Base-by-base conservation (phyloP, 164 flowering plant genomes). In the Stephania japonica region DNA sequence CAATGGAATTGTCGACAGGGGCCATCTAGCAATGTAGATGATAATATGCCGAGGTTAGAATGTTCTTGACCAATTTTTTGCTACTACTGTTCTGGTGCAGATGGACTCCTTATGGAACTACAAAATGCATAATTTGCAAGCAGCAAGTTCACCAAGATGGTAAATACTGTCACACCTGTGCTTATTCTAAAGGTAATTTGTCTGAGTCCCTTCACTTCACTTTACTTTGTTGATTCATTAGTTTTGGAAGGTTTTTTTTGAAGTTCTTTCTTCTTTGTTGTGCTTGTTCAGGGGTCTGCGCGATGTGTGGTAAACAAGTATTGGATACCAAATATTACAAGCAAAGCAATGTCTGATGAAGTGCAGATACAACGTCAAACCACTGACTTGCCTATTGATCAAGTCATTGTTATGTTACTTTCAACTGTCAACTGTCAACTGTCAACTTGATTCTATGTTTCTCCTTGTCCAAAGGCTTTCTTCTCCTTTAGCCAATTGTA, bases 251-350 rank as follows among this genome's bases (percentile, higher is more conserved):
- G 62, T 56, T 56, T 32, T 56, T 32, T 56, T 56, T 14, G n/a
- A 56, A 56, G 21, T 16, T 56, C 62, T 56, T 56, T 32, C 38
- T 32, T 32, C 38, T 32, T 32, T 4, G 1, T 32, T 4, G 2
- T 56, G 32, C 13, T 73, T 81, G 25, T 84, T 71, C 91, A 93
- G 98, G 98, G 44, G 97, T 94, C 19, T 94, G 98, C 84, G 97
- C 98, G 0, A 94, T 94, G 98, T 94, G 98, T 25, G 97, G 98
- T 0, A 94, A 94, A 81, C 97, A 94, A 85, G 96, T 94, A 0
- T 85, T 94, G 25, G 98, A 94, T 85, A 94, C 97, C 78, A 89
- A 89, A 83, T 63, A 75, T 0, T 94, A 92, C 87, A 91, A 89
- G 78, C 98, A 94, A 77, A 94, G 97, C 87, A 94, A 91, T 77